Evolutionary conservation across 306 rosid species (phyloP), one percentile per base, ranked within the genome.

Genomic region (Hylodesmum podocarpum): DNA sequence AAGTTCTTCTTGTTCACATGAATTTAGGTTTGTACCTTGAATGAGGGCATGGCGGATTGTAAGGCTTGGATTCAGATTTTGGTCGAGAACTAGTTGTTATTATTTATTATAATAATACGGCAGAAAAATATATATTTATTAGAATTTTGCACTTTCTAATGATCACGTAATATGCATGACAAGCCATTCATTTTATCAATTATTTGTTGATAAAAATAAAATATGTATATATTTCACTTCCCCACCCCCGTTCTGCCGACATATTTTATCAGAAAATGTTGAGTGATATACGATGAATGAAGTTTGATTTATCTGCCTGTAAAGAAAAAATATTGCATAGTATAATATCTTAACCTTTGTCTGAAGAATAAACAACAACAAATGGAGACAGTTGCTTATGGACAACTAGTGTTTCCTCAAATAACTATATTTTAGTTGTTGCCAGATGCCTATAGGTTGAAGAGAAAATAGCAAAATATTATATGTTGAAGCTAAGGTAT

Each of bases 361-460:
- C 72, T 27, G 21, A 49, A 50, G 73, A 79, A 79, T 71, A 72
- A 79, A 49, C 57, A 79, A 44, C 65, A 62, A 36, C 47, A 71
- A 70, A 64, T 69, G 53, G n/a, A 59, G 83, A 70, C 82, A 49
- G 28, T 61, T 16, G 78, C 78, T 61, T 71, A 39, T 37, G 66
- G 78, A 79, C 78, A 62, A 79, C 36, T 12, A n/a, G 11, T 43
- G 43, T 69, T 31, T 62, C 7, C 19, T 71, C 71, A 62, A 59
- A 74, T 41, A 72, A 25, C 25, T 28, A 43, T 73, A 41, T 19
- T 41, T 16, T 22, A 75, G 37, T 49, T 64, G 41, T 75, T 63
- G 21, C 27, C 34, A 22, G 53, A 63, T 36, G 72, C 18, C 47
- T 15, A 7, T 7, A 31, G 62, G 24, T 19, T 46, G n/a, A 61